phyloP scores from a whole-genome alignment of 345 rosid species.

The Citrus hindsii region DNA sequence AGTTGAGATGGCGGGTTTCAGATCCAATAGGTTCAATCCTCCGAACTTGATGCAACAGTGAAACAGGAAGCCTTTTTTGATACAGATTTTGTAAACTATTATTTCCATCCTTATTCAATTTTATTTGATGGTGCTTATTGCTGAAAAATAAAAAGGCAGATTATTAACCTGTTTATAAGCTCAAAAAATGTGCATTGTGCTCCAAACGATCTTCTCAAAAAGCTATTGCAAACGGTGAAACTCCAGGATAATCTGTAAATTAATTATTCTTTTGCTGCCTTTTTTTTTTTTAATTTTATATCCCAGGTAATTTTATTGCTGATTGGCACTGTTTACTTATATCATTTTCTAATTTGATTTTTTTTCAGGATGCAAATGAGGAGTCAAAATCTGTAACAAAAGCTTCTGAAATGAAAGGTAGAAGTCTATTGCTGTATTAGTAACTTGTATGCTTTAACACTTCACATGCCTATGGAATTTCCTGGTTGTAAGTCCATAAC shows the following conservation, averaged over 20 bases:
- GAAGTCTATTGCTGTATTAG: background rate
- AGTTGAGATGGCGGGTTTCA: background rate
- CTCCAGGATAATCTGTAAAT: background rate
- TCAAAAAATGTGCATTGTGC: background rate
- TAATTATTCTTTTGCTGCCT: background rate
- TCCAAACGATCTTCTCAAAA: background rate
- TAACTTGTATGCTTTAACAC: background rate
- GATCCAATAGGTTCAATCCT: background rate
- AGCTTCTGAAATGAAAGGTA: conserved; percentile 94
- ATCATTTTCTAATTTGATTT: background rate
- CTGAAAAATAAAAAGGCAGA: background rate
- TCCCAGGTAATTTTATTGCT: background rate
- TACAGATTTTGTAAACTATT: background rate
- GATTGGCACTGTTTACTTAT: background rate
- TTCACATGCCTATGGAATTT: background rate
- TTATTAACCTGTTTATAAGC: background rate
- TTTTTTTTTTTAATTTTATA: background rate
- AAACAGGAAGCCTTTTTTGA: background rate
- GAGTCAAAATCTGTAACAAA: conserved; percentile 91
- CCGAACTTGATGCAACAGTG: background rate
- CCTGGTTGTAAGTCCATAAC: background rate
- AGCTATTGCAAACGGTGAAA: background rate
- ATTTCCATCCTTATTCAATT: background rate
- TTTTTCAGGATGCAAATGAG: conserved; percentile 84
- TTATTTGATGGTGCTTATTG: background rate